Evolutionary conservation across 2,329 filamentous ascomycete genomes (phyloP).

Genomic region (Aspergillus viridinutans): DNA sequence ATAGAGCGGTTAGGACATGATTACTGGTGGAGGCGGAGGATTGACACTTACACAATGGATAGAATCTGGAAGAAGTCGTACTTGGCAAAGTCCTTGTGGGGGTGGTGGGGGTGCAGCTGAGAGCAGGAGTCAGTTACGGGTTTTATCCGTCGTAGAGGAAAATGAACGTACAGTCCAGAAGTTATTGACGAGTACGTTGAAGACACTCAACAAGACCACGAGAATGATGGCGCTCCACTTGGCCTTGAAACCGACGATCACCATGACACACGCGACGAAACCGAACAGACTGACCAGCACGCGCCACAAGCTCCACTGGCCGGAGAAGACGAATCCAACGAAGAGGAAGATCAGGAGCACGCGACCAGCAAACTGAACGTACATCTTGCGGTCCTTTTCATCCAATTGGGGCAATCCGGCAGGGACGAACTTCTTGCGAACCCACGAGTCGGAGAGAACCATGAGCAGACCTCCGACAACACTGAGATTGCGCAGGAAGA

Average conservation of each 20-base stretch:
- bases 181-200: conserved; percentile 98
- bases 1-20: background rate
- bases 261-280: conserved; percentile 92
- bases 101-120: conserved; percentile 93
- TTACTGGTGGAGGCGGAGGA: background rate
- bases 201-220: conserved; percentile 90
- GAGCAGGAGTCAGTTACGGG: conserved; percentile 15
- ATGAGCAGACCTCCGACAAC: conserved; percentile 96
- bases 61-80: conserved; percentile 99
- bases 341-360: conserved; percentile 97
- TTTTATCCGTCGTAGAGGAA: background rate
- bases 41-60: conserved; percentile 73
- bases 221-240: conserved; percentile 97
- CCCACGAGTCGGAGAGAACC: conserved; percentile 97
- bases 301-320: conserved; percentile 86
- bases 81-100: conserved; percentile 99
- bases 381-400: conserved; percentile 99
- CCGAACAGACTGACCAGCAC: conserved; percentile 80
- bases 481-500: conserved; percentile 97
- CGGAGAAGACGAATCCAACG: conserved; percentile 91
- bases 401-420: conserved; percentile 90
- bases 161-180: conserved; percentile 86
- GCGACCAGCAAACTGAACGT: conserved; percentile 95
- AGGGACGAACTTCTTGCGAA: conserved; percentile 94
- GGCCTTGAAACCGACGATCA: conserved; percentile 98